Base-by-base conservation (phyloP, 164 flowering plant species). In the Tetracentron sinense region DNA sequence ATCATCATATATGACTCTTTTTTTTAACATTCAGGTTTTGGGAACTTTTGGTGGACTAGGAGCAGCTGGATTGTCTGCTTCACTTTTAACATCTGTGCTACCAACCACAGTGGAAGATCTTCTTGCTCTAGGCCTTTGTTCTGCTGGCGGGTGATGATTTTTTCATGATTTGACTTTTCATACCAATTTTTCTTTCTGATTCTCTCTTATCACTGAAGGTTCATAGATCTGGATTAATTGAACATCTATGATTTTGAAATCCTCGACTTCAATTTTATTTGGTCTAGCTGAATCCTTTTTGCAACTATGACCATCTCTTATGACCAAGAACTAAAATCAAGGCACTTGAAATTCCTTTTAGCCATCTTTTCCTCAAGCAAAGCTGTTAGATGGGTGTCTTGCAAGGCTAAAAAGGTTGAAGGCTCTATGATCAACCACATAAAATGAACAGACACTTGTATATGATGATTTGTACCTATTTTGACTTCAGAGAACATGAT, bases 91-190 rank as follows among this genome's bases (percentile, higher is more conserved):
- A 47, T 85, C 98, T 31, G 90, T 90, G 56, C 76, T 94, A 58
- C 92, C 86, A 26, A 86, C 98, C 62, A 89, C 95, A 12, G 64
- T 79, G 56, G 98, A 94, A 74, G 98, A 94, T 81, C 95, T 94
- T 80, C 96, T 91, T 71, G 98, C 98, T 71, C 83, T 94, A 62
- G 95, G 90, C 50, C 83, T 94, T 69, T 94, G 97, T 69, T 94
- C 98, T 58, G 88, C 92, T 71, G 98, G 97, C 79, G 98, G 98
- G 97, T 93, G 75, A 74, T 31, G 21, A 22, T 2, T 46, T 42
- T 67, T 54, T 33, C 60, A 42, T 50, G 21, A 23, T 25, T 48
- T 26, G n/a, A 27, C n/a, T 12, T 55, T 54, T 42, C n/a, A 11
- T 64, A 14, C 42, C 16, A 6, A 54, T 29, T 28, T 52, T 52